Evolutionary conservation across 106 monocot genomes (phyloP).

Genomic region (Posidonia australis): DNA sequence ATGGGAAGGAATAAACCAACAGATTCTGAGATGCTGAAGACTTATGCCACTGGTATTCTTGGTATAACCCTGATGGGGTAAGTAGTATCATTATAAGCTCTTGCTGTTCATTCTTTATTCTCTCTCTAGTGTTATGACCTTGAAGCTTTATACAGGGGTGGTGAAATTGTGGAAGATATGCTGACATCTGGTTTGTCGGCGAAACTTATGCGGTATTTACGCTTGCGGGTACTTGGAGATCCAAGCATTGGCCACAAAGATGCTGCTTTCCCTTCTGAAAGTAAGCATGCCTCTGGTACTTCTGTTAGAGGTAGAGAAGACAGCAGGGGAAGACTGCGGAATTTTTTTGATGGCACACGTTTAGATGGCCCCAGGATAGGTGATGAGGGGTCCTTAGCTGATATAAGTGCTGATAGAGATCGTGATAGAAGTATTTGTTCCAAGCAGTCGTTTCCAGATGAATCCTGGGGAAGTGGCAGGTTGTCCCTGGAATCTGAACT

Average conservation of each 20-base stretch:
- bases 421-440: slow-evolving; percentile 17
- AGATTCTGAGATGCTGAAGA: slow-evolving; percentile 76
- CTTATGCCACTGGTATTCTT: slow-evolving; percentile 91
- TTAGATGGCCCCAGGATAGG: slow-evolving; percentile 33
- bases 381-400: slow-evolving; percentile 35
- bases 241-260: slow-evolving; percentile 41
- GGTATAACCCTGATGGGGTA: slow-evolving; percentile 60
- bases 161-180: slow-evolving; percentile 72
- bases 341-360: slow-evolving; percentile 35
- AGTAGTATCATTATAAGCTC: background rate
- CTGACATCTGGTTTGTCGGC: slow-evolving; percentile 71
- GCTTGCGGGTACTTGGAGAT: slow-evolving; percentile 63
- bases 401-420: slow-evolving; percentile 31
- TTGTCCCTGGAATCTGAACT: slow-evolving; percentile 36
- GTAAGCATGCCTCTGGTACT: slow-evolving; percentile 33
- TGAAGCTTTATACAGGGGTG: slow-evolving; percentile 35
- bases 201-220: slow-evolving; percentile 85
- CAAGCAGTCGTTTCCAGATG: slow-evolving; percentile 26
- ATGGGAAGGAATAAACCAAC: slow-evolving; percentile 47
- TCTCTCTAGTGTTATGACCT: background rate
- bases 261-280: slow-evolving; percentile 28
- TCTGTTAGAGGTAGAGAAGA: slow-evolving; percentile 57
- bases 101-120: background rate
- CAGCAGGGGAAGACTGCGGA: slow-evolving; percentile 37
- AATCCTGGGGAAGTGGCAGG: slow-evolving; percentile 25